Evolutionary conservation across 495 filamentous ascomycete species (phyloP), one percentile per base, ranked within the genome.

Genomic region (Neurospora sp.): DNA sequence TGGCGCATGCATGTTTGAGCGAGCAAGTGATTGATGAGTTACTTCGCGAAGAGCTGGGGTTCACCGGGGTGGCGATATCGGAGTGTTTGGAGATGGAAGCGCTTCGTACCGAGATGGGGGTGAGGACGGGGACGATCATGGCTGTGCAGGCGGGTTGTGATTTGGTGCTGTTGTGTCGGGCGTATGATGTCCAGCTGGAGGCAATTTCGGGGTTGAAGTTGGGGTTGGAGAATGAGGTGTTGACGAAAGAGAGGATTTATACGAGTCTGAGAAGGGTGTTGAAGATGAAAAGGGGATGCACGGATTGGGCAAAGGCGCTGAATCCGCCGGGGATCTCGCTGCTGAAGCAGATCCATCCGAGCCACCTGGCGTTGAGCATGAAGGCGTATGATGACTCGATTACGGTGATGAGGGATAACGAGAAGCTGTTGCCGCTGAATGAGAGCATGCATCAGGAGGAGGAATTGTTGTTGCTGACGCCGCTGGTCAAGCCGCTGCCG

Each of bases 1-100:
- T 94, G 44, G 95, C 94, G 90, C 93, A 97, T 78, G 94, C 94
- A 59, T 97, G 94, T 77, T 85, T 97, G 9, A 94, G 92, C 12
- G 92, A 96, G 73, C 93, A 96, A 77, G 93, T 97, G 7, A 92
- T 97, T 27, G 92, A 97, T 73, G 92, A 93, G 44, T 83, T 97
- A 18, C 82, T 97, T 18, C 87, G 94, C 20, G 90, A 91, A 69
- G 92, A 96, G 74, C 86, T 97, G 61, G 90, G 92, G 9, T 97
- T 97, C 77, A 86, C 93, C 1, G 94, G 94, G 3, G 94, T 97
- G 8, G 93, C 93, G n/a, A 92, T 97, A 59, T 96, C 93, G 0
- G 94, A 97, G 77, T 97, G 94, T 72, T 84, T 97, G n/a, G 94
- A 97, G 80, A 97, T 97, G 94, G 94, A 97, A 75, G 93, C 93